Evolutionary conservation across 139 green algal species (phyloP).

Genomic region (Limnomonas spitsbergensis): DNA sequence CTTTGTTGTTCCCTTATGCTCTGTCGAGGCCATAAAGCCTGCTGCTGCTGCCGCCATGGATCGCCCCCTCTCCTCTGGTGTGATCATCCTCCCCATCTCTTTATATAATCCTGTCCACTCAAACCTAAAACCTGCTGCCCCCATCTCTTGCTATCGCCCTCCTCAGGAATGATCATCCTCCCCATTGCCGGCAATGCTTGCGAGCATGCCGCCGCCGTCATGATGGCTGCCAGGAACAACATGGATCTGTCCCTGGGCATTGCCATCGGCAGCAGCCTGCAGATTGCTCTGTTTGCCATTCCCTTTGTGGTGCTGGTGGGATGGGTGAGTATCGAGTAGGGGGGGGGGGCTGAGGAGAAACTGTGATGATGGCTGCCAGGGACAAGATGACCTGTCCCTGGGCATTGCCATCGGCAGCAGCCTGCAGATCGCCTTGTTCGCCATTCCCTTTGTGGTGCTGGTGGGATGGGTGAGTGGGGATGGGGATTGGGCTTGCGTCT

Average conservation of each 20-base stretch:
- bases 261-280: constrained; percentile 45
- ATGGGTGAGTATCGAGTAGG: constrained; percentile 64
- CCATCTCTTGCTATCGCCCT: too few relatives aligned
- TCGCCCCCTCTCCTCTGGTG: too few relatives aligned
- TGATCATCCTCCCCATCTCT: too few relatives aligned
- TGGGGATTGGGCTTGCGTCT: too few relatives aligned
- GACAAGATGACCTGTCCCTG: constrained; percentile 84
- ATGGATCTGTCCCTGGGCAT: constrained; percentile 74
- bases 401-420: constrained; percentile 17
- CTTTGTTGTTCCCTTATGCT: too few relatives aligned
- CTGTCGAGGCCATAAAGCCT: too few relatives aligned
- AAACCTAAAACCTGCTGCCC: too few relatives aligned
- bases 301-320: constrained; percentile 73
- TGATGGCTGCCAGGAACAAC: constrained; percentile 82
- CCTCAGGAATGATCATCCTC: constrained; percentile 33
- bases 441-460: constrained; percentile 75
- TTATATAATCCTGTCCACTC: too few relatives aligned
- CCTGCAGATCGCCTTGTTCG: constrained; percentile 87
- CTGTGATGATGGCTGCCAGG: constrained; percentile 75
- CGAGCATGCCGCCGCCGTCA: constrained; percentile 84
- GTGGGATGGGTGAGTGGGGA: constrained; percentile 65
- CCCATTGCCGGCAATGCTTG: constrained; percentile 87
- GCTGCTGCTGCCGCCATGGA: too few relatives aligned
- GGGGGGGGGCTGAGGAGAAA: too few relatives aligned
- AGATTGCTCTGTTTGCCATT: constrained; percentile 86